Conservation (phyloP, 345 rosid species). For the Euphorbia tirucalli region DNA sequence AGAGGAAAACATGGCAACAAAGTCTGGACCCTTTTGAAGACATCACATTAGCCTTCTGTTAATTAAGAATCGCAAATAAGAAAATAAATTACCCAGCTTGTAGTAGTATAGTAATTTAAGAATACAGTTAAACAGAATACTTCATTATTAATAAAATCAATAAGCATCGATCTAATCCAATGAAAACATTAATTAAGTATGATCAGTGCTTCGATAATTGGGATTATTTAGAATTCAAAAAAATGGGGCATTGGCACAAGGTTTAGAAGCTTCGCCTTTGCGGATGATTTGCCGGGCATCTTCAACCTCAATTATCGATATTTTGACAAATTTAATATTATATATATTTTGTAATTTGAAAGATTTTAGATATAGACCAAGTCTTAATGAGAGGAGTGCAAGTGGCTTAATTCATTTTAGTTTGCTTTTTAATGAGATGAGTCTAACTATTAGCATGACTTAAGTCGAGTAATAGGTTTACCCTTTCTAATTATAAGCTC, state of each 20-base stretch:
- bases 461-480: no score
- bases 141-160: background rate
- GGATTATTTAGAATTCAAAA: conserved; percentile 6
- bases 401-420: no score
- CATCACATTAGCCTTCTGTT: background rate
- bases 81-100: no score
- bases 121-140: no score
- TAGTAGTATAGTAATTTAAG: no score
- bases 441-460: no score
- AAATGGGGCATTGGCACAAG: conserved; percentile 20
- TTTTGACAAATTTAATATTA: background rate
- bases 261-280: conserved; percentile 45
- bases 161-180: background rate
- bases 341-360: no score
- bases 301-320: conserved; percentile 9
- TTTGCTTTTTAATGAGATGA: no score
- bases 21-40: conserved; percentile 21
- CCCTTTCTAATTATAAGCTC: no score
- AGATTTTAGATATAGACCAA: no score
- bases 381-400: no score
- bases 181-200: background rate
- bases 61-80: background rate
- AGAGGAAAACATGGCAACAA: conserved; percentile 49
- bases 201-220: background rate
- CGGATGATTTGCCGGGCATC: conserved; percentile 13